Evolutionary conservation across 2,329 filamentous ascomycete genomes (phyloP).

Genomic region (Furcasterigmium furcatum): DNA sequence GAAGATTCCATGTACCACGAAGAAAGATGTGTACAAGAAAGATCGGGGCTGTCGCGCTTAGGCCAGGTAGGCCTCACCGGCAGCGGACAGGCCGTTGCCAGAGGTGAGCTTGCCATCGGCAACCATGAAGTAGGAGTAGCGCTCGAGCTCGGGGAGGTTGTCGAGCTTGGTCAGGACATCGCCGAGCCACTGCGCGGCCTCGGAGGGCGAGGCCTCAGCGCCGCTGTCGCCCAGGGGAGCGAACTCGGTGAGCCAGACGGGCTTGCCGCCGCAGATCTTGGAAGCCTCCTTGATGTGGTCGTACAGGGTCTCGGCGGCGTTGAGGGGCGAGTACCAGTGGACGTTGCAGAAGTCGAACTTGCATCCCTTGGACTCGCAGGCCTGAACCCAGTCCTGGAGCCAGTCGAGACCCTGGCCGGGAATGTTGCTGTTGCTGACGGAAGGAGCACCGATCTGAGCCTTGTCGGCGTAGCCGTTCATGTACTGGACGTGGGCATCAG

Average conservation of each 20-base stretch:
- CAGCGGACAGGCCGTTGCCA: conserved; percentile 34
- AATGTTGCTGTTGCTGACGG: conserved; percentile 57
- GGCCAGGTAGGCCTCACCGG: conserved; percentile 49
- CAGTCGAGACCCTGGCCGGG: conserved; percentile 51
- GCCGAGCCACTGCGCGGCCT: conserved; percentile 45
- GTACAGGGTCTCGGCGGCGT: conserved; percentile 49
- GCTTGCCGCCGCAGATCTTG: conserved; percentile 41
- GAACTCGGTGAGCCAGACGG: conserved; percentile 65
- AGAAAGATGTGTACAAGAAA: conserved; percentile 2
- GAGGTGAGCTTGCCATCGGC: conserved; percentile 37
- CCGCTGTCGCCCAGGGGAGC: conserved; percentile 42
- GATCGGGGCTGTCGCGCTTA: not conserved
- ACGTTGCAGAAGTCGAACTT: conserved; percentile 56
- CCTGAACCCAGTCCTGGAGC: conserved; percentile 48
- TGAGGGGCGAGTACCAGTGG: conserved; percentile 59
- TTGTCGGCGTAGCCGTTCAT: conserved; percentile 53
- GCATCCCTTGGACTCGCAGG: conserved; percentile 48
- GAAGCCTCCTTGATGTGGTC: conserved; percentile 46
- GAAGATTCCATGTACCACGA: not conserved
- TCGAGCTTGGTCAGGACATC: conserved; percentile 46
- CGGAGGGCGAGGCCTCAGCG: not conserved
- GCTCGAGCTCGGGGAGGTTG: conserved; percentile 45
- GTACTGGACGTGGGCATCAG: conserved; percentile 46
- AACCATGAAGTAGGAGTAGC: conserved; percentile 58
- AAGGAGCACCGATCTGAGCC: conserved; percentile 54